A percentile compares a stretch with the other conserved stretches of the same genome.
phyloP scores from a whole-genome alignment of 2,329 filamentous ascomycete genomes.

The Diaporthe vaccinii region DNA sequence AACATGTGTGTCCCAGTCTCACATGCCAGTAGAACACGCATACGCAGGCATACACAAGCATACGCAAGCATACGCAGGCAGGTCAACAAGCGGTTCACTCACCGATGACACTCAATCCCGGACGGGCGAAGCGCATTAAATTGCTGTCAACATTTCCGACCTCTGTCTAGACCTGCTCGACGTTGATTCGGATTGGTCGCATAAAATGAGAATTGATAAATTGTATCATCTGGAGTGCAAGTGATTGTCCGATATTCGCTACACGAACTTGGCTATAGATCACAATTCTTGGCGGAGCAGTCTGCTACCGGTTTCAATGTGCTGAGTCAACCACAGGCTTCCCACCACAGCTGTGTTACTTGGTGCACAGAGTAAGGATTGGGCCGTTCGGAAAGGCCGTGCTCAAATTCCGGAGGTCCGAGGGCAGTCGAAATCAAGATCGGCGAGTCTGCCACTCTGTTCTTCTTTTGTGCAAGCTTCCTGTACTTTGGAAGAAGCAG shows the following conservation, averaged over 20 bases:
- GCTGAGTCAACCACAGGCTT: slow-evolving; percentile 19
- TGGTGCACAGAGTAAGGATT: background rate
- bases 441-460: background rate
- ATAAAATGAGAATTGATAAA: background rate
- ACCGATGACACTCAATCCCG: background rate
- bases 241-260: slow-evolving; percentile 26
- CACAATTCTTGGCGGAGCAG: slow-evolving; percentile 12
- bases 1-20: too few species aligned
- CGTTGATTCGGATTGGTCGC: background rate
- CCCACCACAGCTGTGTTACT: background rate
- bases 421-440: background rate
- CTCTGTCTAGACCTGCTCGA: background rate
- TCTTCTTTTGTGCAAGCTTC: background rate
- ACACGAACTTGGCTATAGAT: slow-evolving; percentile 2
- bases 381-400: background rate
- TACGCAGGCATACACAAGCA: too few species aligned
- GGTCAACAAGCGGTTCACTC: background rate
- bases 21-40: slow-evolving; percentile 6
- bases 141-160: background rate
- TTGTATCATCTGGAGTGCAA: background rate
- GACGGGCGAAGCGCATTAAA: background rate
- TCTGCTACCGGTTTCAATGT: slow-evolving; percentile 28
- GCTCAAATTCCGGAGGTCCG: slow-evolving; percentile 7
- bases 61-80: background rate
- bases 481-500: too few species aligned